A percentile compares a stretch with the other conserved stretches of the same genome.
phyloP scores from a whole-genome alignment of 768 basidiomycete genomes.

The Cytidiella melzeri region DNA sequence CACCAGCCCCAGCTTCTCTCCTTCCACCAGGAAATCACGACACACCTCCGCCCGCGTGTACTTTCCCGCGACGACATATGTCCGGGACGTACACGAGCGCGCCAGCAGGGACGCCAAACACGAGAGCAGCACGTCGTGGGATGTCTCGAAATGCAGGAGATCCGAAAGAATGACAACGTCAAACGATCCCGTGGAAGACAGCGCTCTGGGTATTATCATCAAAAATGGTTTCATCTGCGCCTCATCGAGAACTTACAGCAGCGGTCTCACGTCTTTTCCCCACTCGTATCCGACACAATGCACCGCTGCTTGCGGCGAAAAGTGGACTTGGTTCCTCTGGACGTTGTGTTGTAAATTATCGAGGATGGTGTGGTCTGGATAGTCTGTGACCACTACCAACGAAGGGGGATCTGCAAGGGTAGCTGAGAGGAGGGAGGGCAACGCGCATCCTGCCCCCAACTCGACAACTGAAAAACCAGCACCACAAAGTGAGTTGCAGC shows the following conservation, averaged over 20 bases:
- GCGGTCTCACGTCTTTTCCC: slow-evolving; percentile 42
- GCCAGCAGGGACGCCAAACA: slow-evolving; percentile 47
- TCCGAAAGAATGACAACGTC: slow-evolving; percentile 66
- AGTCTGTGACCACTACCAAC: slow-evolving; percentile 59
- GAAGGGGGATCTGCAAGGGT: slow-evolving; percentile 39
- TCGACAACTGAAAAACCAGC: slow-evolving; percentile 47
- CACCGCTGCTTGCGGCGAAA: slow-evolving; percentile 36
- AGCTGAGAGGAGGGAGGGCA: slow-evolving; percentile 59
- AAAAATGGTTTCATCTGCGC: slow-evolving; percentile 12
- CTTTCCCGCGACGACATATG: slow-evolving; percentile 58
- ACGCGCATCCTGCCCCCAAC: slow-evolving; percentile 60
- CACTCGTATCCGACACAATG: slow-evolving; percentile 53
- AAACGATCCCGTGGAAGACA: slow-evolving; percentile 28
- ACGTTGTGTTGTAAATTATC: slow-evolving; percentile 52
- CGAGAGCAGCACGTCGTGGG: slow-evolving; percentile 49
- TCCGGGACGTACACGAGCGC: slow-evolving; percentile 32
- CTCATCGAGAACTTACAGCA: slow-evolving; percentile 38
- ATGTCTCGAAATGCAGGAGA: slow-evolving; percentile 60
- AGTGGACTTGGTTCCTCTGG: slow-evolving; percentile 36
- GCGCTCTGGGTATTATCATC: background rate
- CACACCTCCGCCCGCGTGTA: slow-evolving; percentile 53
- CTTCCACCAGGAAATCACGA: slow-evolving; percentile 43
- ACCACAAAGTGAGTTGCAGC: background rate
- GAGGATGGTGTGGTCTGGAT: slow-evolving; percentile 58
- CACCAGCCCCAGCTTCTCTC: slow-evolving; percentile 33